These are phyloP conservation scores for Rhizopogon vesiculosus DNA, from an alignment of 768 basidiomycete genomes.

Conservation along the genomic window DNA sequence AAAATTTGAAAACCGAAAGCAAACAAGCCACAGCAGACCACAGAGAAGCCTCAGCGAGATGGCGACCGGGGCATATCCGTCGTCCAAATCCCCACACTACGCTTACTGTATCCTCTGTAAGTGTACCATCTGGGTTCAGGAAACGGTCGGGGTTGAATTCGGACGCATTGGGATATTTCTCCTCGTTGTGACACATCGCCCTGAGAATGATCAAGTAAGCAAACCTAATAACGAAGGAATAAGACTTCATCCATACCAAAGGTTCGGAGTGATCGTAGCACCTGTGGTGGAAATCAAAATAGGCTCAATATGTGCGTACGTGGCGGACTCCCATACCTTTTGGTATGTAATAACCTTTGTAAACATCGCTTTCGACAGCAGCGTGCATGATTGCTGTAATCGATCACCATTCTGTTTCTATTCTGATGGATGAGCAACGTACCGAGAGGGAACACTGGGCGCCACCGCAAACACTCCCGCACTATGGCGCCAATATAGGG, in stretches of 20 bases:
- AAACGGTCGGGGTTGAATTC: constrained; percentile 33
- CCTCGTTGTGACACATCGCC: constrained; percentile 19
- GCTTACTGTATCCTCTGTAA: neutral
- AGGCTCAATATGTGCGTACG: neutral
- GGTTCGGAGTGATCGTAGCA: neutral
- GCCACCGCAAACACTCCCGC: constrained; percentile 3
- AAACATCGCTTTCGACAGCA: neutral
- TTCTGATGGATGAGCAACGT: neutral
- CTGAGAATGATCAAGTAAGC: constrained; percentile 2
- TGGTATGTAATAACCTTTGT: constrained; percentile 1
- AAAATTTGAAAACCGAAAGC: constrained; percentile 5
- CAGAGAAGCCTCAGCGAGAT: constrained; percentile 29
- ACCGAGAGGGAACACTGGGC: neutral
- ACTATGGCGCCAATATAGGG: constrained; percentile 10
- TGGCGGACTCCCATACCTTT: neutral
- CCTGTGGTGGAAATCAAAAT: constrained; percentile 1
- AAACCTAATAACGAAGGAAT: neutral
- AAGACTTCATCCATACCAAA: neutral
- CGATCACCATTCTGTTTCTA: neutral
- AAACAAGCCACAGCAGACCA: constrained; percentile 11
- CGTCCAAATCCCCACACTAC: constrained; percentile 32
- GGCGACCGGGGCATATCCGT: constrained; percentile 34
- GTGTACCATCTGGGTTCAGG: constrained; percentile 6
- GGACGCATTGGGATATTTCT: constrained; percentile 33
- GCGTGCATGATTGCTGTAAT: neutral